Percentiles rank a stretch among this genome's conserved stretches.
Conservation (phyloP, 2,329 filamentous ascomycete genomes). For the Xylariaceae sp. region DNA sequence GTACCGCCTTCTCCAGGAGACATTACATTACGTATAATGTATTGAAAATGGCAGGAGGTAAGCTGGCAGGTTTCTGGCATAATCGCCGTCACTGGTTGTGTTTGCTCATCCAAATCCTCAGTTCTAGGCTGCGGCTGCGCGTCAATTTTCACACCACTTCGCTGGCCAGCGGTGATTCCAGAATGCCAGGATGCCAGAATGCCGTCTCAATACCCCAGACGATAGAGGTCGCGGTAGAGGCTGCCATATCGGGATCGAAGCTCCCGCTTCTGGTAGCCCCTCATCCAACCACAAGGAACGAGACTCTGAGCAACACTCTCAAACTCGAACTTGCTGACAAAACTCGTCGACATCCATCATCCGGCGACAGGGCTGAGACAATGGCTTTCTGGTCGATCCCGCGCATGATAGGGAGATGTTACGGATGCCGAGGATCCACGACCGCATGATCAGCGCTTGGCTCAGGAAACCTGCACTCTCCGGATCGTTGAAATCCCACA, state of each 20-base stretch:
- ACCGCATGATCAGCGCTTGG: neutral
- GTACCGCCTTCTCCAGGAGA: no score
- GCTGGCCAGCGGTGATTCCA: neutral
- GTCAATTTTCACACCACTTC: neutral
- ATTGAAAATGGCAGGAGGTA: neutral
- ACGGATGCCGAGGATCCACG: neutral
- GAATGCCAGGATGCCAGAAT: neutral
- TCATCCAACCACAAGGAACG: neutral
- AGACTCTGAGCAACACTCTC: neutral
- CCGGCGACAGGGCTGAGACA: neutral
- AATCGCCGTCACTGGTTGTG: neutral
- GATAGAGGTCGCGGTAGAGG: neutral
- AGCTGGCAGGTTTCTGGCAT: neutral
- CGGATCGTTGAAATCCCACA: neutral
- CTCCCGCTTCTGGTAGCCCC: neutral
- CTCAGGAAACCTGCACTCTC: neutral
- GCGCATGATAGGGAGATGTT: neutral
- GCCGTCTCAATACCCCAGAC: neutral
- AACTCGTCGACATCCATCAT: neutral
- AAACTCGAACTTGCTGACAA: neutral
- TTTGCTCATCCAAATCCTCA: neutral
- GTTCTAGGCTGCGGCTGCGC: neutral
- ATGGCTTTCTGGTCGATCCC: neutral
- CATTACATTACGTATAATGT: neutral
- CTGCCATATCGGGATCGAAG: neutral